Base-by-base conservation (phyloP, 306 rosid genomes). In the Gillenia trifoliata region DNA sequence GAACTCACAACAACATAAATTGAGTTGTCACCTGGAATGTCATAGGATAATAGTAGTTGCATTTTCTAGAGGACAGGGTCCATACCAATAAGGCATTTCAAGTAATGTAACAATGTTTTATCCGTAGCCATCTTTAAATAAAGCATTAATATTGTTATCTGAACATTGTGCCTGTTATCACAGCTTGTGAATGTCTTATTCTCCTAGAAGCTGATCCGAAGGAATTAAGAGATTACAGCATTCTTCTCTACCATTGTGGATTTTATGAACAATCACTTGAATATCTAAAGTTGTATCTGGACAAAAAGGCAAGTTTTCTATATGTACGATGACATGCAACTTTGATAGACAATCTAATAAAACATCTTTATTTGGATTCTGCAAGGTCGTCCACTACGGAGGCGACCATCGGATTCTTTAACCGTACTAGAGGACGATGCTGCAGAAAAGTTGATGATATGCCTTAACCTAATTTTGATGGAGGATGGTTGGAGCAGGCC, bases 161-260 rank as follows among this genome's bases (percentile, higher is more conserved):
- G n/a, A n/a, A n/a, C n/a, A n/a, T n/a, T n/a, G n/a, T n/a, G n/a
- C n/a, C n/a, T n/a, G n/a, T 74, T 75, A 33, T 83, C 78, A 57
- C 91, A 93, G 98, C 97, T 38, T 93, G 97, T 54, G 98, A 93
- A 80, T 96, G 97, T 64, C 96, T 91, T 72, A 87, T 93, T 76
- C 88, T 89, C 85, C 70, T 93, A 54, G 78, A 89, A 66, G 80
- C 83, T 64, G 88, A 89, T 68, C 64, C 81, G 15, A 93, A 87
- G 71, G 98, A 93, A 72, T 77, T 93, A 50, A 84, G 96, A 79
- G 98, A 93, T 77, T 93, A 91, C 77, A 88, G 96, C 86, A 83
- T 88, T 81, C 98, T 93, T 75, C 96, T 93, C 71, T 91, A 93
- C 78, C 98, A 89, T 38, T 93, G 97, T 80, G 97, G 97, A 56